Evolutionary conservation across 1,284 basidiomycete species (phyloP), one percentile per base, ranked within the genome.

Genomic region (Papiliotrema terrestris): DNA sequence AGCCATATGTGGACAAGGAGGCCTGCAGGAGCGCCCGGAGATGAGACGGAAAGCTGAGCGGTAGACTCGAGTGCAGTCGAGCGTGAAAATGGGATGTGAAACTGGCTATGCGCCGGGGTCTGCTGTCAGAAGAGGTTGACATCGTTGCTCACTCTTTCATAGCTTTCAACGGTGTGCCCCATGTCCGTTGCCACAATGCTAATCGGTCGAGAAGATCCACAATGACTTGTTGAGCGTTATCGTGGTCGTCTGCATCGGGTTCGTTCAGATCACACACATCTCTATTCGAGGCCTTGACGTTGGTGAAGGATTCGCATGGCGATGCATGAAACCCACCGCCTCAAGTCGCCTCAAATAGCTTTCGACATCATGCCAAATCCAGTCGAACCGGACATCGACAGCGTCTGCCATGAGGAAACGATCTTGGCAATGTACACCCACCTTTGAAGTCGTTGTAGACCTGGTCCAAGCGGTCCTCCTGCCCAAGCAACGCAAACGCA

Each of bases 151-250:
- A 74, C 73, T 77, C 65, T 38, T 71, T 63, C 26, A 74, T 66
- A 1, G 61, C 52, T 36, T 61, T 56, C 15, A 74, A 54, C 2
- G 71, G 72, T 2, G 59, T 51, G 2, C 65, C 70, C 74, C 76
- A 76, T 15, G 67, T 63, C 50, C 73, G 57, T 48, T 76, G 73
- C 76, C 76, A 78, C 1, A 60, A 38, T 1, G 66, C 63, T 25
- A 73, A 47, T 13, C 72, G 59, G 19, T 75, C 72, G 19, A 76
- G 57, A 43, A 75, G 49, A 37, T 71, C 67, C 3, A 50, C 56
- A 66, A 74, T 68, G 43, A 63, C 51, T 4, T 50, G 15, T 19
- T 62, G 45, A 13, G 55, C 52, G 35, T 65, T 42, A 5, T 49
- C 47, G 8, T 44, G 45, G 8, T 53, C 54, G 14, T 63, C 60